Evolutionary conservation across 306 rosid genomes (phyloP), one percentile per base, ranked within the genome.

Genomic region (Comarum palustre): DNA sequence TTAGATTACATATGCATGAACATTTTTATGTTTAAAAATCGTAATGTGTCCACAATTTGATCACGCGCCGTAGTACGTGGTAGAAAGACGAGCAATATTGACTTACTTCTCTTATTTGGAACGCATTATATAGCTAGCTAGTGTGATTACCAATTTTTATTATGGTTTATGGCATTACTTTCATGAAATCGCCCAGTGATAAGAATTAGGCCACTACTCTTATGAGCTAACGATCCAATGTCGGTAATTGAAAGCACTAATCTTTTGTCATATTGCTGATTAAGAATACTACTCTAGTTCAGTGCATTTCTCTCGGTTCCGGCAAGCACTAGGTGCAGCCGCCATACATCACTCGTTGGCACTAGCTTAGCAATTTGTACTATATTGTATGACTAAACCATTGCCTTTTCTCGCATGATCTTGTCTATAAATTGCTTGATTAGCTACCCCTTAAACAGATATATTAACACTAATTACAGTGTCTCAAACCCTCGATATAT

Each of bases 261-360:
- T 61, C 43, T 61, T 32, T 61, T 55, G 66, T 31, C 52, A 71
- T 41, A 39, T 39, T 55, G 75, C 75, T 39, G 45, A 57, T 41
- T 57, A 72, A 72, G 42, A 70, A 52, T 45, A 69, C 55, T 50
- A 51, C 57, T 7, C 7, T 51, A 5, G 10, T 31, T 57, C 75
- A 57, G 57, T 72, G 75, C 67, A 9, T 10, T 25, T 27, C 32
- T 72, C 66, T 72, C 54, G 19, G 67, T 41, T 57, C 66, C 47
- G 36, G 74, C 39, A 54, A 54, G 36, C 46, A 39, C n/a, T 41
- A 7, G 25, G 75, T 58, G 75, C 75, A 27, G 67, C 67, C 75
- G 43, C 75, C 75, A 55, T 72, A 72, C 75, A 57, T 72, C 75
- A 72, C 58, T 0, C 6, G 8, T n/a, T 38, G 29, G 75, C 75